Evolutionary conservation across 2,329 filamentous ascomycete genomes (phyloP), one percentile per base, ranked within the genome.

Genomic region (Paramyrothecium sp.): DNA sequence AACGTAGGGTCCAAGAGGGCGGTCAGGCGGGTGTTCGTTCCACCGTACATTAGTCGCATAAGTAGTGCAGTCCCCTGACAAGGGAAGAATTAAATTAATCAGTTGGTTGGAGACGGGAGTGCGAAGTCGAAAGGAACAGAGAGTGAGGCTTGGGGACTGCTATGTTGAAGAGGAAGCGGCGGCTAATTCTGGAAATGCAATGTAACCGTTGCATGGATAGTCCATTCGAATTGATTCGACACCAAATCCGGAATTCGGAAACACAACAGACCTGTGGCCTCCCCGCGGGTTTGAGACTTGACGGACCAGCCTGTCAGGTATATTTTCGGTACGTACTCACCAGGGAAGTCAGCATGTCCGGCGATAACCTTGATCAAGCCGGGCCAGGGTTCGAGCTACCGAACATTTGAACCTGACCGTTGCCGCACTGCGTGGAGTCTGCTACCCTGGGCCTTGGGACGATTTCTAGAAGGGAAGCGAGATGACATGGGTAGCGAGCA

Each of bases 401-500:
- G 26, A 30, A 10, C 26, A 4, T 30, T 44, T 17, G n/a, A 44
- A 19, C 38, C n/a, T 4, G n/a, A 12, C 13, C 38, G 38, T 44
- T 44, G 38, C 38, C 38, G 38, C 38, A 44, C 38, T 44, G 38
- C 38, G 38, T 44, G 38, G 38, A 44, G 38, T 19, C 3, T 12
- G 4, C 5, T 16, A 16, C 38, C 38, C 38, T 44, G 38, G 4
- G 38, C 13, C 13, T 4, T 44, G n/a, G 13, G 38, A 7, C 13
- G 38, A 4, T 17, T 44, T 44, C 38, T 44, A 44, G 38, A 44
- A 44, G n/a, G 30, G 50, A 51, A 51, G 21, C 50, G 22, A 51
- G 50, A 51, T 51, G 51, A 53, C 51, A 38, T 38, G 51, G 51
- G 30, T 53, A 30, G 17, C 30, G 16, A 41, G 51, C 51, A 53